Conservation (phyloP, 768 basidiomycete genomes). For the Omphalotus guepiniiformis region DNA sequence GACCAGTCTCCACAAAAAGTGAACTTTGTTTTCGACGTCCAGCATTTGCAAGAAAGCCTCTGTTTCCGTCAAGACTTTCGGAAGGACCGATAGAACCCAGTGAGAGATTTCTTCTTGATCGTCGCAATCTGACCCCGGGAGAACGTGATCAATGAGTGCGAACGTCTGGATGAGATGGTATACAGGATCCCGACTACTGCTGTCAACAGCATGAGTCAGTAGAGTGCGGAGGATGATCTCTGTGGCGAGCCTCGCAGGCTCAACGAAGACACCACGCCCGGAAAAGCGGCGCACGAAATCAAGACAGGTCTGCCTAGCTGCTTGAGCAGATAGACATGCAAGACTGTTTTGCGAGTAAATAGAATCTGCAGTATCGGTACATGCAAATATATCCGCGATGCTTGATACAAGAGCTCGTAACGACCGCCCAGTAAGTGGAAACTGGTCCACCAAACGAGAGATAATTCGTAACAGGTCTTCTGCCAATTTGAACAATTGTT, state of each 20-base stretch:
- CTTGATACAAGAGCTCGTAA: constrained; percentile 40
- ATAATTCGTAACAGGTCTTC: constrained; percentile 53
- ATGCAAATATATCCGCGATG: constrained; percentile 53
- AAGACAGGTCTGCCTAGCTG: constrained; percentile 46
- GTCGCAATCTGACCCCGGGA: constrained; percentile 34
- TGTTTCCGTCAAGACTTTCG: constrained; percentile 53
- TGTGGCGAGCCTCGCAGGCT: constrained; percentile 31
- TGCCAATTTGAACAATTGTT: constrained; percentile 51
- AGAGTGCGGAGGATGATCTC: constrained; percentile 54
- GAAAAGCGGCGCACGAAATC: constrained; percentile 42
- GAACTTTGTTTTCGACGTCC: constrained; percentile 49
- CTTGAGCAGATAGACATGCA: constrained; percentile 37
- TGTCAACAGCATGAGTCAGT: constrained; percentile 41
- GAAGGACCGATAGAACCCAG: constrained; percentile 55
- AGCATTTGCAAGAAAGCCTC: constrained; percentile 50
- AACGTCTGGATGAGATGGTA: constrained; percentile 53
- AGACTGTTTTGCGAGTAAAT: constrained; percentile 35
- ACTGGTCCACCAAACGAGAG: constrained; percentile 37
- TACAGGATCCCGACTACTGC: constrained; percentile 48
- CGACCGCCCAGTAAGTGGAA: constrained; percentile 48
- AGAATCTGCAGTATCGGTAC: constrained; percentile 41
- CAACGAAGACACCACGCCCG: constrained; percentile 24
- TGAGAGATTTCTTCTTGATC: constrained; percentile 22
- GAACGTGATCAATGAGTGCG: constrained; percentile 50
- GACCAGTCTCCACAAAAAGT: constrained; percentile 51